Percentiles rank a stretch among this genome's conserved stretches.
These are phyloP conservation scores for Xylaria sp. DNA, from an alignment of 2,329 filamentous ascomycete species.

Conservation along the genomic window DNA sequence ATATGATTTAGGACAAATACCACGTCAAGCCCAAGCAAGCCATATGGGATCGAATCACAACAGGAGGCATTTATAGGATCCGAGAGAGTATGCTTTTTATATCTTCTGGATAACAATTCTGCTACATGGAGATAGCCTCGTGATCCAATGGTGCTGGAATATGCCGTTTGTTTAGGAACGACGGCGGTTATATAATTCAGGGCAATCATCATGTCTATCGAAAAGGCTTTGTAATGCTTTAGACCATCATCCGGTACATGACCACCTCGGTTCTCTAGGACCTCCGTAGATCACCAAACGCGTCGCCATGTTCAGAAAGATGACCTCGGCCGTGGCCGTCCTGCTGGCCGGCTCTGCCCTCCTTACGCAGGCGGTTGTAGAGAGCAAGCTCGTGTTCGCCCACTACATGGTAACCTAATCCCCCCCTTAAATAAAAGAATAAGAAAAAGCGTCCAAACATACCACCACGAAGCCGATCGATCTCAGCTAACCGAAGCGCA, in stretches of 20 bases:
- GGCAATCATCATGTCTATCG: neutral
- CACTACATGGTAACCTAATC: constrained; percentile 36
- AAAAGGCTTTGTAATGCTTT: neutral
- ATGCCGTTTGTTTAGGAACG: neutral
- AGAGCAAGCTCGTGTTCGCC: constrained; percentile 33
- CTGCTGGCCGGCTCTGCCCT: constrained; percentile 24
- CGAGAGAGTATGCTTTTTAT: no score
- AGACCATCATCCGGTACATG: neutral
- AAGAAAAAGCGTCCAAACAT: no score
- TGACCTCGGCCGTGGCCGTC: constrained; percentile 24
- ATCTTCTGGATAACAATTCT: no score
- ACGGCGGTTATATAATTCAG: neutral
- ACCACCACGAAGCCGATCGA: neutral
- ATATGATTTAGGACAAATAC: no score
- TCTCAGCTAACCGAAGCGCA: constrained; percentile 8
- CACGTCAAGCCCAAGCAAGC: no score
- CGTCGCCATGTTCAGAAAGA: constrained; percentile 13
- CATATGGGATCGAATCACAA: no score
- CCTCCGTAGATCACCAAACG: neutral
- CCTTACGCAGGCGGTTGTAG: constrained; percentile 22
- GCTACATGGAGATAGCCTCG: no score
- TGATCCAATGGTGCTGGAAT: neutral
- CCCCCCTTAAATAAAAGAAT: no score
- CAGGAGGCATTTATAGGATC: no score
- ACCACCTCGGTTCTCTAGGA: neutral